These are phyloP conservation scores for Chrysoporthe cubensis DNA, from an alignment of 2,329 filamentous ascomycete species.

Conservation along the genomic window DNA sequence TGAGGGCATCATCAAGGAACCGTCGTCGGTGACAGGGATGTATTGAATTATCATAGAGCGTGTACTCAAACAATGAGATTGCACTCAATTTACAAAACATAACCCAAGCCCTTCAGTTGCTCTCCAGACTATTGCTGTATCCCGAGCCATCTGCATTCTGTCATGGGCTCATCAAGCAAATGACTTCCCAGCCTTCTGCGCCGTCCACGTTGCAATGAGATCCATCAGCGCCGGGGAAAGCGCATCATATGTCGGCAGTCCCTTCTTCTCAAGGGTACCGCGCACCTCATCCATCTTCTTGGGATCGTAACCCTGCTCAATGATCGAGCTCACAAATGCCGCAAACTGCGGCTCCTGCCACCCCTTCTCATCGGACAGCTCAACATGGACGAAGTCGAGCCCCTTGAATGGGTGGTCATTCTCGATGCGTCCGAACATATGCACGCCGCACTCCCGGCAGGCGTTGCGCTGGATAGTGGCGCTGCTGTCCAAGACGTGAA, in stretches of 20 bases:
- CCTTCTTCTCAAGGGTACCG: conserved; percentile 53
- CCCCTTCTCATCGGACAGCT: conserved; percentile 62
- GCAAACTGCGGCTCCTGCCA: conserved; percentile 76
- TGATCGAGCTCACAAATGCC: conserved; percentile 68
- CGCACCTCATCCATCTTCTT: conserved; percentile 59
- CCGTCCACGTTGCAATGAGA: conserved; percentile 58
- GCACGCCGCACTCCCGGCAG: conserved; percentile 63
- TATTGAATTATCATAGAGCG: no score
- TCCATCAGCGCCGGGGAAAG: conserved; percentile 68
- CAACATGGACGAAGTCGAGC: conserved; percentile 70
- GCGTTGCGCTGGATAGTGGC: conserved; percentile 65
- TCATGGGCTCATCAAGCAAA: conserved; percentile 27
- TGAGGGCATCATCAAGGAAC: no score
- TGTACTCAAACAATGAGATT: not conserved
- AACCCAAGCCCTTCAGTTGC: not conserved
- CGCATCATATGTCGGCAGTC: conserved; percentile 66
- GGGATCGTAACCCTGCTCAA: conserved; percentile 68
- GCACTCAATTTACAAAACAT: not conserved
- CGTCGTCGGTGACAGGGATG: no score
- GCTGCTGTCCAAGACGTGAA: conserved; percentile 57
- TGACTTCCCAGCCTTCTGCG: conserved; percentile 47
- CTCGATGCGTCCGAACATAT: conserved; percentile 68
- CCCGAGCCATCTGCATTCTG: not conserved
- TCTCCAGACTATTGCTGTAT: not conserved
- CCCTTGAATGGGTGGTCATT: conserved; percentile 69